These are phyloP conservation scores for Pseudocercospora ulei DNA, from an alignment of 2,329 filamentous ascomycete genomes.

Conservation along the genomic window DNA sequence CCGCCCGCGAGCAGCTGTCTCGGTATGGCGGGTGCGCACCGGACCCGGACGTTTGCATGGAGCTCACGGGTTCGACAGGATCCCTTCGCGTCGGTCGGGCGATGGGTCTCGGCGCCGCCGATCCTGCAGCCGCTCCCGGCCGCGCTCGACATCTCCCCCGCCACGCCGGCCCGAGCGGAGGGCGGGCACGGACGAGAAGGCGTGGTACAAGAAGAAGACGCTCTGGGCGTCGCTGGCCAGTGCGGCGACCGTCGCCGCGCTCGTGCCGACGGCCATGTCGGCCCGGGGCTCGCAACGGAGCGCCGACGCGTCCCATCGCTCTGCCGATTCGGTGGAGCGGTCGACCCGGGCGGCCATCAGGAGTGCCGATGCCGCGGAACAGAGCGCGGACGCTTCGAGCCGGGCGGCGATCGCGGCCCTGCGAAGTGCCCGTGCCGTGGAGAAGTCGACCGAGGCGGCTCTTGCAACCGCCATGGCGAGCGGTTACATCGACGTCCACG, in stretches of 20 bases:
- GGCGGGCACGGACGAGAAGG: constrained; percentile 7
- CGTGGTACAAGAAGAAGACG: constrained; percentile 25
- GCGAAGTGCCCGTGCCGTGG: constrained; percentile 16
- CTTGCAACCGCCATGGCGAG: constrained; percentile 19
- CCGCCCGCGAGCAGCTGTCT: constrained; percentile 5
- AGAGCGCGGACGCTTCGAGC: constrained; percentile 14
- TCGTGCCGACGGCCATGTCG: constrained; percentile 15
- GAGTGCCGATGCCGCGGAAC: constrained; percentile 12
- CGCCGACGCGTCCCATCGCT: constrained; percentile 13
- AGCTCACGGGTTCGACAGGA: constrained; percentile 5
- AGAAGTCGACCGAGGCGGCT: constrained; percentile 5
- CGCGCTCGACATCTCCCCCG: constrained; percentile 4
- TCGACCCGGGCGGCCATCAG: constrained; percentile 13
- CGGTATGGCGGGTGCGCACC: background rate
- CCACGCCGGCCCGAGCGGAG: constrained; percentile 4
- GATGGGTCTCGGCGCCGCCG: constrained; percentile 1
- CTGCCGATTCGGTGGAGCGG: constrained; percentile 14
- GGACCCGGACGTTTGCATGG: background rate
- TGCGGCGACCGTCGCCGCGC: constrained; percentile 17
- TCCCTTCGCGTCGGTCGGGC: constrained; percentile 1
- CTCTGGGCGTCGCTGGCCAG: constrained; percentile 22
- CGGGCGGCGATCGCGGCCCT: constrained; percentile 14
- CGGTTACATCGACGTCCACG: constrained; percentile 21
- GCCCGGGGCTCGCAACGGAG: constrained; percentile 16
- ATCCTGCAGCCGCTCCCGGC: background rate